Conservation (phyloP, 2,329 filamentous ascomycete species). For the Botrytis hyacinthi region DNA sequence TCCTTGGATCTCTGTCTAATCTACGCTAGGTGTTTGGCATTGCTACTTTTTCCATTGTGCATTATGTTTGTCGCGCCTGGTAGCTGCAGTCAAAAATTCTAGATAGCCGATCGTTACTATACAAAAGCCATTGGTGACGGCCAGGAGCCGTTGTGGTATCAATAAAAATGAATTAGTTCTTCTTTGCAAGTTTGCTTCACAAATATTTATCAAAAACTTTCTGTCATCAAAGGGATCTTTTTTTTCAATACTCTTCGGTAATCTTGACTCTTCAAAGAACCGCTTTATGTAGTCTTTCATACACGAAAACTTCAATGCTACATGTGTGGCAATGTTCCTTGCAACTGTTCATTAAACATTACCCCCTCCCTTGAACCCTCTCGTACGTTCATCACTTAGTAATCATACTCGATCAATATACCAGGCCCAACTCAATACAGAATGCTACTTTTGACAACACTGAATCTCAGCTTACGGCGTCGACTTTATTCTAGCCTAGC, state of each 20-base stretch:
- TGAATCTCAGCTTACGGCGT: neutral
- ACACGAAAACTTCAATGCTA: neutral
- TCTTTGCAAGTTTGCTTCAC: neutral
- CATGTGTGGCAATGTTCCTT: neutral
- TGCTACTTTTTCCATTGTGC: neutral
- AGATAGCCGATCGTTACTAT: neutral
- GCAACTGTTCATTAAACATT: neutral
- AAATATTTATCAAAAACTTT: neutral
- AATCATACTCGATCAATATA: neutral
- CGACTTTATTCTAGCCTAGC: neutral
- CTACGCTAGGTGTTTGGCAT: neutral
- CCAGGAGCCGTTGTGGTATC: neutral
- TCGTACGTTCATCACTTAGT: neutral
- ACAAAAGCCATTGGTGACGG: neutral
- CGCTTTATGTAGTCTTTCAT: neutral
- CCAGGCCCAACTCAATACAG: neutral
- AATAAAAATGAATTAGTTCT: neutral
- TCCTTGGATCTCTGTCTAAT: neutral
- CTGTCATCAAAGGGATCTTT: neutral
- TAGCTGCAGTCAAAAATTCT: neutral
- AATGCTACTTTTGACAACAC: neutral
- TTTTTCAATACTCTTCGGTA: neutral
- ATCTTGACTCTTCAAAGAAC: neutral
- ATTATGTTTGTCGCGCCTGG: neutral
- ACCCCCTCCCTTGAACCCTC: too few relatives aligned